Base-by-base conservation (phyloP, 23 red algal species). In the Gracilaria vermiculophylla region DNA sequence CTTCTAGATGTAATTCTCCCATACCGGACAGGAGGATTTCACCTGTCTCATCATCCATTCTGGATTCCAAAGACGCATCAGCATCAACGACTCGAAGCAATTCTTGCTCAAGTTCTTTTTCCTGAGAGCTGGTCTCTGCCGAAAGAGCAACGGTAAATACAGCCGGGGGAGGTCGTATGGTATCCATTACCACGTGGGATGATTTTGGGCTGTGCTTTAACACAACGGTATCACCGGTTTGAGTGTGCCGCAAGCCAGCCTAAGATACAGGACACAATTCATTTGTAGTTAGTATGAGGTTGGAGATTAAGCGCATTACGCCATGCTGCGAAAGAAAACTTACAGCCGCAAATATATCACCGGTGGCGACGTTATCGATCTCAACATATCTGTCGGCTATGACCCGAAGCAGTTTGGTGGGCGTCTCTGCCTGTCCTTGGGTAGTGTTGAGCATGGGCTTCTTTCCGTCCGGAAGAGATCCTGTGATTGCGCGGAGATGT, bases 1-100 rank as follows among this genome's bases (percentile, higher is more conserved):
- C 87, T 51, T 99, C 97, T 17, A 99, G 79, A 77, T 99, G 97
- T 1, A 99, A 90, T 78, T 99, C 92, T 11, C 97, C 97, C 86
- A 96, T 93, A 41, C 97, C 97, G 5, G 85, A 74, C 14, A 99
- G 76, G 0, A 99, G 40, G 11, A 81, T 80, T 40, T 95, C 91
- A 19, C 93, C 97, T 24, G 81, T 94, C 34, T 92, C 75, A n/a
- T 90, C 81, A 44, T 95, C 94, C 32, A 76, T 39, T 29, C 47
- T 54, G 6, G 56, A 23, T 45, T 85, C 64, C 28, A 98, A 58
- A 48, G 92, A 95, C 16, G 86, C 80, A 55, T 99, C 97, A 19
- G 94, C 93, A 28, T 80, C 47, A 50, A 94, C 62, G 20, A 99
- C 61, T 21, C 64, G 61, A 35, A 40, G 50, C 14, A 99, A 72